These are phyloP conservation scores for Sporobolomyces roseus DNA, from an alignment of 768 basidiomycete species.

Conservation along the genomic window DNA sequence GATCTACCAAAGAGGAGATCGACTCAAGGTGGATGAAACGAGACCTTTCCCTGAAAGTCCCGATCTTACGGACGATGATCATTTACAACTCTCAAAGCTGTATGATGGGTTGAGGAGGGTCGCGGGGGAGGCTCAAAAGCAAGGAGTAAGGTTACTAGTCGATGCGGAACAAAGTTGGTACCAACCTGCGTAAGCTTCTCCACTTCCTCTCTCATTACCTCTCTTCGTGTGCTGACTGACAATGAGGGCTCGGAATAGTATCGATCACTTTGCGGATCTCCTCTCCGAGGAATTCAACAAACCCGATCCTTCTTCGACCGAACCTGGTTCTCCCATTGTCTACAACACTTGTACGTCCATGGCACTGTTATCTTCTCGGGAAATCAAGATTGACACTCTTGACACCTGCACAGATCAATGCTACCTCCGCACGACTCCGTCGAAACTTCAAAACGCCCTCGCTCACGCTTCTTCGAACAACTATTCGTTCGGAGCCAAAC, in stretches of 20 bases:
- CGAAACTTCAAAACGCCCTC: slow-evolving; percentile 36
- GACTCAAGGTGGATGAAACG: no score
- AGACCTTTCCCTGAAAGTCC: slow-evolving; percentile 39
- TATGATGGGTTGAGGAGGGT: slow-evolving; percentile 40
- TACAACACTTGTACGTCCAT: slow-evolving; percentile 32
- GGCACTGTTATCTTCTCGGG: no score
- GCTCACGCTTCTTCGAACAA: slow-evolving; percentile 39
- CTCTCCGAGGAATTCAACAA: slow-evolving; percentile 44
- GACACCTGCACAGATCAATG: slow-evolving; percentile 29
- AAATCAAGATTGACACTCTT: no score
- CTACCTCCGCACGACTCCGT: slow-evolving; percentile 39
- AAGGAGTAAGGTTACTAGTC: slow-evolving; percentile 43
- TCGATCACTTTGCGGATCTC: slow-evolving; percentile 43
- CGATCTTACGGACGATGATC: slow-evolving; percentile 37
- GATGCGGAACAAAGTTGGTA: slow-evolving; percentile 47
- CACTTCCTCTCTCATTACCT: background rate
- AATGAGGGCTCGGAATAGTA: no score
- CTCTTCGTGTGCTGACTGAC: background rate
- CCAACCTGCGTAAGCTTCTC: slow-evolving; percentile 39
- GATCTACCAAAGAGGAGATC: slow-evolving; percentile 9
- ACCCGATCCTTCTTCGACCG: slow-evolving; percentile 16
- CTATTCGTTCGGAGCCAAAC: slow-evolving; percentile 46
- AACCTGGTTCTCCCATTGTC: slow-evolving; percentile 29
- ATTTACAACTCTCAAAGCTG: slow-evolving; percentile 37
- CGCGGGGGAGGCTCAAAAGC: slow-evolving; percentile 32